Evolutionary conservation across 441 rosid genomes (phyloP), one percentile per base, ranked within the genome.

Genomic region (Adansonia grandidieri): DNA sequence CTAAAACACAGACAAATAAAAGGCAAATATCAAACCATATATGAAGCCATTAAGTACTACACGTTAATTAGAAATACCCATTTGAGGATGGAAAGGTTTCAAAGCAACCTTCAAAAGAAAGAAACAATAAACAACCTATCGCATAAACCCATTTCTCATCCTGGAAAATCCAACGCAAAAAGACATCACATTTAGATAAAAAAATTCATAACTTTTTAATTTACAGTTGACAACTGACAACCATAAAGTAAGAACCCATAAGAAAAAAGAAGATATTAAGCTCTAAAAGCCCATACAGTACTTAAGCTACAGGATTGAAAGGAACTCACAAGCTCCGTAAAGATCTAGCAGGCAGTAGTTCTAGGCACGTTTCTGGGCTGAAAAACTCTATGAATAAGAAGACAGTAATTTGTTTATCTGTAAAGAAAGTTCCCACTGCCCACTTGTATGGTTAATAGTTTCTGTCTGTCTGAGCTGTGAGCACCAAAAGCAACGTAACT

Each of bases 401-500:
- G 1, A 40, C n/a, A 15, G 47, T 13, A 9, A 40, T 2, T 50
- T 22, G 24, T 8, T 17, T 15, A 10, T 51, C 60, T 24, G 61
- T 45, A 51, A 53, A 42, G 8, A 10, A 37, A 7, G 53, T 20
- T 50, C 15, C 45, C 37, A 32, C 37, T 32, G 37, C 44, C 62
- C 47, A 42, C 50, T 40, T 45, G 71, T n/a, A 67, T 67, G 71
- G 71, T 44, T 42, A n/a, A 67, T 19, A 45, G 37, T 32, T 32
- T 32, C 37, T 32, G 68, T 63, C 68, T 13, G 68, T 5, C 45
- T 32, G 68, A 32, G 68, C 17, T 32, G 47, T 63, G 9, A 67
- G 71, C 53, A 42, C 53, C 53, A 67, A 44, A 67, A 67, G 71
- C 71, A 67, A 53, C 15, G 28, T 44, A 67, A 63, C 47, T 37